Conservation (phyloP, 805 yeast genomes). For the Barnettozyma pratensis region DNA sequence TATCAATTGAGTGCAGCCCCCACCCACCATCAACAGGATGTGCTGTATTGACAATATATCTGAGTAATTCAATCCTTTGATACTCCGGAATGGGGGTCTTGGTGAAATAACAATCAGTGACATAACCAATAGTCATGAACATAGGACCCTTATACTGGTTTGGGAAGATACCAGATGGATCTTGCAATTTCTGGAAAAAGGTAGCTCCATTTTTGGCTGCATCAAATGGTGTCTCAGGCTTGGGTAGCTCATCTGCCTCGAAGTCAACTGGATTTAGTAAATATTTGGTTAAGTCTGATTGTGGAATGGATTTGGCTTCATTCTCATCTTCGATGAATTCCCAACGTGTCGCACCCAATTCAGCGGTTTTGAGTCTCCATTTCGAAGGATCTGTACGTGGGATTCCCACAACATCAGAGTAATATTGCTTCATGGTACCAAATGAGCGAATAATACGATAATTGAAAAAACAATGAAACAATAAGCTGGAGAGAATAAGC, state of each 20-base stretch:
- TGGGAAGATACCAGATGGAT: constrained; percentile 80
- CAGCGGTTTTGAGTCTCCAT: constrained; percentile 73
- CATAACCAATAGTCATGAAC: constrained; percentile 92
- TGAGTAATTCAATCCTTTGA: constrained; percentile 60
- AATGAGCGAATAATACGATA: background rate
- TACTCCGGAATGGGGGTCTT: constrained; percentile 63
- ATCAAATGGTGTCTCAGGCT: constrained; percentile 40
- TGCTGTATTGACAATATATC: constrained; percentile 86
- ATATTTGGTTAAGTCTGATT: constrained; percentile 53
- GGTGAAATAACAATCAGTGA: constrained; percentile 68
- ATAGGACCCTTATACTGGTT: constrained; percentile 95
- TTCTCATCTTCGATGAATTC: constrained; percentile 43
- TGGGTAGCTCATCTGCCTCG: constrained; percentile 32
- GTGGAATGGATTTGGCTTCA: constrained; percentile 39
- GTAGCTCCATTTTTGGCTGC: constrained; percentile 72
- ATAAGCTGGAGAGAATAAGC: background rate
- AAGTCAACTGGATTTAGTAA: constrained; percentile 38
- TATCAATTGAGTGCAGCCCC: constrained; percentile 93
- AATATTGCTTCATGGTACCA: constrained; percentile 19
- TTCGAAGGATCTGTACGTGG: constrained; percentile 60
- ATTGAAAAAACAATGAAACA: too few relatives aligned
- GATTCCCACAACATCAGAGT: constrained; percentile 68
- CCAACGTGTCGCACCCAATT: constrained; percentile 81
- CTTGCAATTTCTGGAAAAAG: constrained; percentile 68
- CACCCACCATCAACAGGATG: constrained; percentile 99